Base-by-base conservation (phyloP, 192 early-diverging fungal genomes). In the Kickxella alabastrina region DNA sequence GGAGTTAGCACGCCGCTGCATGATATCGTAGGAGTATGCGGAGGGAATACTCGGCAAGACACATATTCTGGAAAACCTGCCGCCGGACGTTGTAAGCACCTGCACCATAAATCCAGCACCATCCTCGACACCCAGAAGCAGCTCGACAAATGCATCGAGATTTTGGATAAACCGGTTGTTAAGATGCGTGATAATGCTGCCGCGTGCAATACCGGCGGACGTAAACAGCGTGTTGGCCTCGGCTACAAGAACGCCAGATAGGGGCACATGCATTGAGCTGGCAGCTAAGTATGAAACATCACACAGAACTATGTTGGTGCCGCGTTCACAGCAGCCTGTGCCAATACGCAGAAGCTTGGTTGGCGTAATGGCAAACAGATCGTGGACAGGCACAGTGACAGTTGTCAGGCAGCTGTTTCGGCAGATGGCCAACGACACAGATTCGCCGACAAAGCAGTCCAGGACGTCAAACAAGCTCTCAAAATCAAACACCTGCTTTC, bases 311-410 rank as follows among this genome's bases (percentile, higher is more conserved):
- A 79, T 85, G 34, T 10, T 50, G 10, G 49, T 19, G 2, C 18
- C 13, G 24, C 4, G 37, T 4, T 28, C 36, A 4, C 35, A 24
- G 23, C 36, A 25, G 19, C 49, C 49, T 12, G 88, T 89, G 45
- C 91, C 91, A 26, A 91, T 80, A 43, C 91, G 84, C 0, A 93
- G 78, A 68, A 85, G 90, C 37, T 83, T 68, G 60, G 88, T 79
- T 1, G 92, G 90, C 12, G 90, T 92, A 35, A 85, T 80, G 4
- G 70, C 62, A 37, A 83, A 83, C 18, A 87, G 54, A 50, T 87
- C 83, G 43, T 86, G 82, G 1, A 84, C 79, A 7, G 45, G 49
- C n/a, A 84, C 31, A 18, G 62, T 47, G 15, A 82, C 44, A 10
- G 65, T 60, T 27, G 58, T 42, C 13, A 71, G 38, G 41, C 56